Percentiles rank a stretch among this genome's conserved stretches.
phyloP scores from a whole-genome alignment of 768 basidiomycete genomes.

The Clavaria fumosa region DNA sequence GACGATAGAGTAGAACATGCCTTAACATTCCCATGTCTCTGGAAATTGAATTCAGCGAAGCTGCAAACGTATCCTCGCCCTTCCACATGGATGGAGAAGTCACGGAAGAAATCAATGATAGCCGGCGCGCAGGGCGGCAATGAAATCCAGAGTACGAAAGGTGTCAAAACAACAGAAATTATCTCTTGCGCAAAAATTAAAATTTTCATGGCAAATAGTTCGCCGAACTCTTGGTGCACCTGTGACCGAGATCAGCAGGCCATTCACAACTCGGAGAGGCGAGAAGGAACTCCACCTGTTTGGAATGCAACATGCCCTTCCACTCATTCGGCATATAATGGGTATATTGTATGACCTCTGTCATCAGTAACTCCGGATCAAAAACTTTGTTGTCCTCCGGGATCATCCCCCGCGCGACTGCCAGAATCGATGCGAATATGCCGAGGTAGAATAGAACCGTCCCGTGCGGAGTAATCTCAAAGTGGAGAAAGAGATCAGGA shows the following conservation, averaged over 20 bases:
- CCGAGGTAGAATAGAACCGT: conserved; percentile 90
- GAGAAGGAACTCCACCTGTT: conserved; percentile 39
- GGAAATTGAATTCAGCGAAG: conserved; percentile 97
- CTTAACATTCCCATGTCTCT: conserved; percentile 85
- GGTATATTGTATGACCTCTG: conserved; percentile 82
- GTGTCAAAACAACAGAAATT: conserved; percentile 82
- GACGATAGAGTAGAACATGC: conserved; percentile 23
- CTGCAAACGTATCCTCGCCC: conserved; percentile 94
- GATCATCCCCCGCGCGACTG: conserved; percentile 87
- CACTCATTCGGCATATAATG: conserved; percentile 94
- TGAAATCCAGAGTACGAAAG: conserved; percentile 87
- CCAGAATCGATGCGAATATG: conserved; percentile 76
- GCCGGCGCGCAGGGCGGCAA: conserved; percentile 79
- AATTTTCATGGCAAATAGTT: conserved; percentile 88
- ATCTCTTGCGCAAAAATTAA: conserved; percentile 79
- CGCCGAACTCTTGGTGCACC: conserved; percentile 85
- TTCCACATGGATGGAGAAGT: conserved; percentile 94
- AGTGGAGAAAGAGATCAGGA: conserved; percentile 83
- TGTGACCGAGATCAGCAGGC: conserved; percentile 15
- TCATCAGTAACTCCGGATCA: conserved; percentile 87
- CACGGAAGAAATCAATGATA: conserved; percentile 95
- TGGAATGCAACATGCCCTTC: conserved; percentile 80
- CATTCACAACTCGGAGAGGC: background rate
- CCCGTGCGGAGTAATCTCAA: conserved; percentile 87
- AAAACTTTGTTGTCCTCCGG: conserved; percentile 89